Percentiles rank a stretch among this genome's conserved stretches.
phyloP scores from a whole-genome alignment of 495 filamentous ascomycete genomes.

The Parathielavia appendiculata region DNA sequence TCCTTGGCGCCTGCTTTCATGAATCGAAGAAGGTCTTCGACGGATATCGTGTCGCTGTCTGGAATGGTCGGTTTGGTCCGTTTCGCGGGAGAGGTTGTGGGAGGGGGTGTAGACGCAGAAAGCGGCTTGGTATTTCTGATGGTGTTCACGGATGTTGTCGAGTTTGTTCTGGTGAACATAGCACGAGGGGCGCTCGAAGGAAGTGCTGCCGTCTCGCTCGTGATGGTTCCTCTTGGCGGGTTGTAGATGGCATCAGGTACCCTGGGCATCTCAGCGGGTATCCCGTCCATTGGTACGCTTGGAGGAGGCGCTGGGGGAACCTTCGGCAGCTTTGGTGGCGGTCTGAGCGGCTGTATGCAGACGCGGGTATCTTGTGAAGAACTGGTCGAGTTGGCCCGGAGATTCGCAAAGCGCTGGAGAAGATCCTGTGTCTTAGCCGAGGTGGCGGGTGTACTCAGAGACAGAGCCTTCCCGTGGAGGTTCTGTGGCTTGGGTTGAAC shows the following conservation, averaged over 20 bases:
- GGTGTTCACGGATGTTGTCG: slow-evolving; percentile 33
- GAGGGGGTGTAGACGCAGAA: slow-evolving; percentile 27
- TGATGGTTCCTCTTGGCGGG: slow-evolving; percentile 56
- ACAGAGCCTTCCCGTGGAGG: slow-evolving; percentile 53
- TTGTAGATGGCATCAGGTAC: slow-evolving; percentile 83
- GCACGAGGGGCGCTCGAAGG: slow-evolving; percentile 45
- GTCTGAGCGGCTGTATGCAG: slow-evolving; percentile 33
- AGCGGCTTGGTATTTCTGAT: slow-evolving; percentile 17
- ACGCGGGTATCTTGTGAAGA: slow-evolving; percentile 35
- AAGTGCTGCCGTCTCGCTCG: slow-evolving; percentile 47
- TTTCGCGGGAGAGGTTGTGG: slow-evolving; percentile 21
- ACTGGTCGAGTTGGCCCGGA: slow-evolving; percentile 38
- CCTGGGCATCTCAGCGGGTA: slow-evolving; percentile 57
- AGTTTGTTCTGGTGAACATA: slow-evolving; percentile 46
- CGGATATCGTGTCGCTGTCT: slow-evolving; percentile 56
- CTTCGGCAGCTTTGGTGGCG: slow-evolving; percentile 1
- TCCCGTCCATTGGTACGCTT: slow-evolving; percentile 45
- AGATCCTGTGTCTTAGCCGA: slow-evolving; percentile 41
- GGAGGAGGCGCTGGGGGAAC: slow-evolving; percentile 54
- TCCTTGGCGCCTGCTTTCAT: slow-evolving; percentile 45
- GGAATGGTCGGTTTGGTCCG: slow-evolving; percentile 43
- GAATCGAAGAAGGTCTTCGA: slow-evolving; percentile 60
- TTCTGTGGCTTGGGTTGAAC: slow-evolving; percentile 60
- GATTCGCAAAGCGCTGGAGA: slow-evolving; percentile 52
- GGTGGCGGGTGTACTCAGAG: slow-evolving; percentile 1